Conservation (phyloP, 495 filamentous ascomycete species). For the Penicillium manginii region DNA sequence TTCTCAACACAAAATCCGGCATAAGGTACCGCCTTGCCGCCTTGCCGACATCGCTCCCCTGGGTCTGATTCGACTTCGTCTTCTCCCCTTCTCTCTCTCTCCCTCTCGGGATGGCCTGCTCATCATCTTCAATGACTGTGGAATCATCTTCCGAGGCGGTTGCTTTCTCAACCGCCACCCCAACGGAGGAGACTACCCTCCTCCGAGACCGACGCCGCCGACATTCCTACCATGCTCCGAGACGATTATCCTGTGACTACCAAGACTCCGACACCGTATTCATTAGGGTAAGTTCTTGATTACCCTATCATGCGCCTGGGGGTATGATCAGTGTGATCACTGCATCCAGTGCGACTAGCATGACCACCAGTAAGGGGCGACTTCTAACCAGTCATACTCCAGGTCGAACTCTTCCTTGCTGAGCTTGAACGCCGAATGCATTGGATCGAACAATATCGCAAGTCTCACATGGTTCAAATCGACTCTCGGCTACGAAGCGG, state of each 20-base stretch:
- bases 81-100: not conserved
- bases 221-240: slow-evolving; percentile 66
- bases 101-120: slow-evolving; percentile 46
- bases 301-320: not conserved
- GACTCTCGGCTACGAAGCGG: slow-evolving; percentile 82
- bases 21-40: not conserved
- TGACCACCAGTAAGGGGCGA: not conserved
- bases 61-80: slow-evolving; percentile 1
- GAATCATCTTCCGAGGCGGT: slow-evolving; percentile 43
- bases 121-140: slow-evolving; percentile 49
- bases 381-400: not conserved
- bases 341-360: no score
- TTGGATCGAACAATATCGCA: slow-evolving; percentile 86
- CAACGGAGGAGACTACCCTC: slow-evolving; percentile 39
- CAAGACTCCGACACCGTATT: slow-evolving; percentile 67
- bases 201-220: slow-evolving; percentile 56
- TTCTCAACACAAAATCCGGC: slow-evolving; percentile 8
- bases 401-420: slow-evolving; percentile 89
- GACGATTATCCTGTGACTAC: slow-evolving; percentile 65
- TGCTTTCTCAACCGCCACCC: slow-evolving; percentile 37
- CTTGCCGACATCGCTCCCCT: slow-evolving; percentile 1
- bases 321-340: no score
- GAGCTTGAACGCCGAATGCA: slow-evolving; percentile 86
- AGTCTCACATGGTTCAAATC: slow-evolving; percentile 76
- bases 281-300: slow-evolving; percentile 53